phyloP scores from a whole-genome alignment of 257 asterid genomes.

The Dorcoceras hygrometricum region DNA sequence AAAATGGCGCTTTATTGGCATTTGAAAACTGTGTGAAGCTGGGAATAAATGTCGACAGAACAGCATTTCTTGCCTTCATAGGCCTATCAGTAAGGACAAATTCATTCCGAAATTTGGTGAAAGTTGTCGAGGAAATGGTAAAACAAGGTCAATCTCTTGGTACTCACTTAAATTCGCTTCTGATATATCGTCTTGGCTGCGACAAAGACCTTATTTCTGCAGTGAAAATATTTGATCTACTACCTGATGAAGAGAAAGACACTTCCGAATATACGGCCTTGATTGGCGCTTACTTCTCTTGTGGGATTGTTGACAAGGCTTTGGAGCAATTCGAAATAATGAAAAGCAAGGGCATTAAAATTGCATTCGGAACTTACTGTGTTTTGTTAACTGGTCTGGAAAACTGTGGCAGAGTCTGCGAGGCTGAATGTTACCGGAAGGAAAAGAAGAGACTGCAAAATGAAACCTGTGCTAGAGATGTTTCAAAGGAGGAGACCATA shows the following conservation, averaged over 20 bases:
- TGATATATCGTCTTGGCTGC: constrained; percentile 69
- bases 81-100: constrained; percentile 60
- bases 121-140: constrained; percentile 55
- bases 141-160: constrained; percentile 59
- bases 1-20: constrained; percentile 58
- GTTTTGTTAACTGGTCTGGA: constrained; percentile 68
- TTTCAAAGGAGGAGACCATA: constrained; percentile 48
- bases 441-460: constrained; percentile 50
- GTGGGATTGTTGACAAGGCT: constrained; percentile 51
- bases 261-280: constrained; percentile 71
- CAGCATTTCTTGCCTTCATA: constrained; percentile 55
- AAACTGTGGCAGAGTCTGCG: constrained; percentile 40
- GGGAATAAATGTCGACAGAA: constrained; percentile 48
- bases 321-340: constrained; percentile 54
- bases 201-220: constrained; percentile 47
- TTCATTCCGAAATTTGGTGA: constrained; percentile 49
- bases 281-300: constrained; percentile 56
- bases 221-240: constrained; percentile 48
- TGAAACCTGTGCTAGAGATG: constrained; percentile 27
- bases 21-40: constrained; percentile 47
- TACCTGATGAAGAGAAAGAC: constrained; percentile 63
- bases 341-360: constrained; percentile 45
- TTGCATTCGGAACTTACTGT: constrained; percentile 56
- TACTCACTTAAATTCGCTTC: constrained; percentile 56
- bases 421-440: constrained; percentile 48